Evolutionary conservation across 352 stramenopile species (phyloP), one percentile per base, ranked within the genome.

Genomic region (Pythium diclinum): DNA sequence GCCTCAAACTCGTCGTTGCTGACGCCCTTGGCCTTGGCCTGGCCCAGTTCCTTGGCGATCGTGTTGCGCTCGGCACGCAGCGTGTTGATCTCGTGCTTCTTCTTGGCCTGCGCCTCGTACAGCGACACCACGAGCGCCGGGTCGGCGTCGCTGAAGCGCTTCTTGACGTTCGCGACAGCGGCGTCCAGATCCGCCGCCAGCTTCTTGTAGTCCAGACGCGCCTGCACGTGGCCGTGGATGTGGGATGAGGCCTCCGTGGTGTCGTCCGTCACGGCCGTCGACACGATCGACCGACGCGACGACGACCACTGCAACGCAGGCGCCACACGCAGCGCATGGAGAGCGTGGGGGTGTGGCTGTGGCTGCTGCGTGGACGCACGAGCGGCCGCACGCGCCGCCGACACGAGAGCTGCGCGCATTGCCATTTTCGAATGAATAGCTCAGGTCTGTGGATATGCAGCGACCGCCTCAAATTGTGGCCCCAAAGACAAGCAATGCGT

Each of bases 151-250:
- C 75, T 89, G 19, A 81, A 78, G 53, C 85, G 81, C 65, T 90
- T 87, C 30, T 75, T 70, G 19, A 80, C 78, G 60, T 94, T 94
- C 11, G 63, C 68, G 1, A 89, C 68, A 7, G 76, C 77, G 0
- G 63, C 74, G 4, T 87, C 76, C 23, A 92, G 59, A 53, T 91
- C 83, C 4, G 69, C 69, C 14, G 76, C 73, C 13, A 94, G 73
- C 63, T 84, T 85, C 59, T 85, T 88, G 72, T 87, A 94, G 69
- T 94, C 83, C 25, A 92, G 67, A 44, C 85, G 81, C 9, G 83
- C 81, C 65, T 91, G 78, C 40, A 94, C 66, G 64, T 88, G 78
- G 46, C 70, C 56, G 57, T 88, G 78, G 47, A 82, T 73, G 36
- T 79, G 76, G 17, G 77, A 70, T 1, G 69, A 74, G 6, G 65